These are phyloP conservation scores for Colletotrichum orbiculare DNA, from an alignment of 2,329 filamentous ascomycete species.

Conservation along the genomic window DNA sequence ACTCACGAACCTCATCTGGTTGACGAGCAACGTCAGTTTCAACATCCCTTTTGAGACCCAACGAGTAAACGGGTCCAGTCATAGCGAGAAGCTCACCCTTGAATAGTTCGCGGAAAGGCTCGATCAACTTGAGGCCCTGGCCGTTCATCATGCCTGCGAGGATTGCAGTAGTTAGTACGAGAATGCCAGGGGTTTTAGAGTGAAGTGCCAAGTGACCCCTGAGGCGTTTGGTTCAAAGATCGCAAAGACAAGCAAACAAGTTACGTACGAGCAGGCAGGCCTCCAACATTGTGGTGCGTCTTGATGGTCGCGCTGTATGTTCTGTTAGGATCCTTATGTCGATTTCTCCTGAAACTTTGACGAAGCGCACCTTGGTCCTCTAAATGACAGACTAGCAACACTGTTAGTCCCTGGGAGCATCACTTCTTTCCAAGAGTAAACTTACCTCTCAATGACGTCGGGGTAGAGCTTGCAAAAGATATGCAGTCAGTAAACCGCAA, in stretches of 20 bases:
- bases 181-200: neutral
- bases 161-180: neutral
- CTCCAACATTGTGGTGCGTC: conserved; percentile 59
- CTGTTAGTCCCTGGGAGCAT: neutral
- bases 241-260: neutral
- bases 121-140: conserved; percentile 35
- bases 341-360: neutral
- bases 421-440: neutral
- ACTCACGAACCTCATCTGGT: conserved; percentile 42
- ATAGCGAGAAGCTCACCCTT: neutral
- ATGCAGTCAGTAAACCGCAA: neutral
- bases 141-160: neutral
- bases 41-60: neutral
- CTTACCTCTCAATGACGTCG: conserved; percentile 56
- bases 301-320: conserved; percentile 57
- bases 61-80: neutral
- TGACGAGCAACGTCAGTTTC: neutral
- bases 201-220: neutral
- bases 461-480: conserved; percentile 19
- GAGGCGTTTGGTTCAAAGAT: neutral
- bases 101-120: conserved; percentile 46
- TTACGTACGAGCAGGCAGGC: conserved; percentile 47
- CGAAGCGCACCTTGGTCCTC: conserved; percentile 8
- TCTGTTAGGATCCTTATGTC: neutral
- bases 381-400: neutral